Evolutionary conservation across 495 filamentous ascomycete genomes (phyloP).

Genomic region (Penicillium taxi): DNA sequence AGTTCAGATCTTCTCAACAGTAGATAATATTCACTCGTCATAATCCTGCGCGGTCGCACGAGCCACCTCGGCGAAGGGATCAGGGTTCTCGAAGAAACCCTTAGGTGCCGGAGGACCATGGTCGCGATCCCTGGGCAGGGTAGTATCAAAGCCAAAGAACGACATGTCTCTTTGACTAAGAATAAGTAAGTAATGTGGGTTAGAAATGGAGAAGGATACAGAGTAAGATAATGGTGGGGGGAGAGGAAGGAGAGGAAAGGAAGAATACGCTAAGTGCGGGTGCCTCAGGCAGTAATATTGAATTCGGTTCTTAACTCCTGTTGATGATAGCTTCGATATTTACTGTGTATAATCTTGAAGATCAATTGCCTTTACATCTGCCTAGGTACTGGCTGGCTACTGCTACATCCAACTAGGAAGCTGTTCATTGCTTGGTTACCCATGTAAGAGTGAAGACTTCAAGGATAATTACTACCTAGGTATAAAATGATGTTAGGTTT

Average conservation of each 20-base stretch:
- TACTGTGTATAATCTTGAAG: no score
- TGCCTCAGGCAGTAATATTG: constrained; percentile 13
- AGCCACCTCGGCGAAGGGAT: constrained; percentile 83
- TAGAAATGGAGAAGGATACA: constrained; percentile 6
- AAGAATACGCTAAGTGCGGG: constrained; percentile 2
- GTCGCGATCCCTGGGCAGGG: constrained; percentile 51
- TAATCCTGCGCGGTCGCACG: constrained; percentile 49
- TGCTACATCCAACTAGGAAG: no score
- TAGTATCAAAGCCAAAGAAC: constrained; percentile 81
- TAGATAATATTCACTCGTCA: constrained; percentile 56
- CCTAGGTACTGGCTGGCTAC: no score
- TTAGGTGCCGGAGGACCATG: constrained; percentile 43
- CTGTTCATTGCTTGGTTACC: no score
- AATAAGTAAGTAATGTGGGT: constrained; percentile 9
- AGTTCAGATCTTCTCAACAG: background rate
- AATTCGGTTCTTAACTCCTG: no score
- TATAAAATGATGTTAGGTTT: no score
- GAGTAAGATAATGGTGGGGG: constrained; percentile 11
- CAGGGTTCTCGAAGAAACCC: constrained; percentile 76
- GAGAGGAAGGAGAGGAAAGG: constrained; percentile 9
- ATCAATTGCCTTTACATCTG: no score
- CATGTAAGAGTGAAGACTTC: no score
- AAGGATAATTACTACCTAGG: no score
- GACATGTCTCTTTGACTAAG: constrained; percentile 46
- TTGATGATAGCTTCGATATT: no score